Percentiles rank a stretch among this genome's conserved stretches.
Conservation (phyloP, 441 rosid species). For the Adansonia rubrostipa region DNA sequence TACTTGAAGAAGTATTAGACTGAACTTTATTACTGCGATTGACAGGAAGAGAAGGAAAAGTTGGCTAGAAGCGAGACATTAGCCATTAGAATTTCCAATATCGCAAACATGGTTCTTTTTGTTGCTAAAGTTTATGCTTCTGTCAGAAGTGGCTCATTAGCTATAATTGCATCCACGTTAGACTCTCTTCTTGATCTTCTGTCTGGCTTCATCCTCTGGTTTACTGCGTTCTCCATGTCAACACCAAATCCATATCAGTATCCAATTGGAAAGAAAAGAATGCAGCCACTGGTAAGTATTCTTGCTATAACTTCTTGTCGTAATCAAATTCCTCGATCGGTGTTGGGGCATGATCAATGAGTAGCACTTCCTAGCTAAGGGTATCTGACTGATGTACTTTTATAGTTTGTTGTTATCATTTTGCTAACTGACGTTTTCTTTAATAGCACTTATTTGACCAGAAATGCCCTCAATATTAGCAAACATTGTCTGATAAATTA, state of each 20-base stretch:
- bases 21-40: constrained; percentile 27
- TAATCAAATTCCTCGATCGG: background rate
- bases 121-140: constrained; percentile 94
- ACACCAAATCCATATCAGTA: constrained; percentile 91
- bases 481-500: background rate
- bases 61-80: constrained; percentile 85
- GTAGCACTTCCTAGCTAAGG: constrained; percentile 7
- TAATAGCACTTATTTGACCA: background rate
- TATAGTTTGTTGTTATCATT: background rate
- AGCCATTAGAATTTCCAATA: constrained; percentile 85
- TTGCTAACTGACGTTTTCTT: background rate
- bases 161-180: constrained; percentile 90
- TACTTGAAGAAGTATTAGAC: constrained; percentile 19
- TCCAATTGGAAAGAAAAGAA: constrained; percentile 93
- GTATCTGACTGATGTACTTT: background rate
- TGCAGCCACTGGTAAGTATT: constrained; percentile 92
- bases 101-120: constrained; percentile 89
- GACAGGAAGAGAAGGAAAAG: constrained; percentile 84
- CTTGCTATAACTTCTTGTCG: background rate
- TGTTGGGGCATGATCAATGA: background rate
- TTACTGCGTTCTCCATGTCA: constrained; percentile 95
- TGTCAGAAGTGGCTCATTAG: constrained; percentile 79
- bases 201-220: constrained; percentile 96
- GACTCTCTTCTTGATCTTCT: constrained; percentile 97
- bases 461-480: background rate